phyloP scores from a whole-genome alignment of 163 green algal genomes.

The Scenedesmus sp. region DNA sequence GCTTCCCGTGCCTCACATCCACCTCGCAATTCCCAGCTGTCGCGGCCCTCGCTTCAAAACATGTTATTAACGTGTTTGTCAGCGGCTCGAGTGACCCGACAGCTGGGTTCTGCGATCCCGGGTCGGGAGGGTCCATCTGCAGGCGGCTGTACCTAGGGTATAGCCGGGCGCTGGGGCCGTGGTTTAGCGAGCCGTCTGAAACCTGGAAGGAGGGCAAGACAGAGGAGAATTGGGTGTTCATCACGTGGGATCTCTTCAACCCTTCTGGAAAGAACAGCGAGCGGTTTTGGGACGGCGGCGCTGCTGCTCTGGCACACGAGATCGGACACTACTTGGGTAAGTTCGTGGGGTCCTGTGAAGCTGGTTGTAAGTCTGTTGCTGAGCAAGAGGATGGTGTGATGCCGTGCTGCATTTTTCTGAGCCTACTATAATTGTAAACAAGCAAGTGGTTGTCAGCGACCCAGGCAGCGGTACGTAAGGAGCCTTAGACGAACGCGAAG shows the following conservation, averaged over 20 bases:
- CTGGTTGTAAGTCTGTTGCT: not conserved
- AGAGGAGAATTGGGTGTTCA: conserved; percentile 4
- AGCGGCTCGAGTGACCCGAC: not conserved
- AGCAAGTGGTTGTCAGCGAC: too few relatives aligned
- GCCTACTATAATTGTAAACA: too few relatives aligned
- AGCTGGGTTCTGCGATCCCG: not conserved
- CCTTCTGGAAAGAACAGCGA: not conserved
- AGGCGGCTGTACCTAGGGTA: not conserved
- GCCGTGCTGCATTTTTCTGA: not conserved
- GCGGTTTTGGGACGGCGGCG: not conserved
- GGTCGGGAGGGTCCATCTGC: not conserved
- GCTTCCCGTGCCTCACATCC: not conserved
- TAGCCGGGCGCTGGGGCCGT: not conserved
- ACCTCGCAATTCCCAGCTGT: not conserved
- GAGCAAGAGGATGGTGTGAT: not conserved
- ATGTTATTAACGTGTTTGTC: not conserved
- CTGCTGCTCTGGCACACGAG: not conserved
- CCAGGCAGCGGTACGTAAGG: too few relatives aligned
- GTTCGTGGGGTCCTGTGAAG: not conserved
- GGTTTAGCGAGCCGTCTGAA: not conserved
- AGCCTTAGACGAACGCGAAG: too few relatives aligned
- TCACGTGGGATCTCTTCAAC: not conserved
- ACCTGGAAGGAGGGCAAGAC: conserved; percentile 6
- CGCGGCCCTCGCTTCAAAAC: not conserved
- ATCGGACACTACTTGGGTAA: conserved; percentile 8